Evolutionary conservation across 2,329 filamentous ascomycete species (phyloP).

Genomic region (Aspergillus hiratsukae): DNA sequence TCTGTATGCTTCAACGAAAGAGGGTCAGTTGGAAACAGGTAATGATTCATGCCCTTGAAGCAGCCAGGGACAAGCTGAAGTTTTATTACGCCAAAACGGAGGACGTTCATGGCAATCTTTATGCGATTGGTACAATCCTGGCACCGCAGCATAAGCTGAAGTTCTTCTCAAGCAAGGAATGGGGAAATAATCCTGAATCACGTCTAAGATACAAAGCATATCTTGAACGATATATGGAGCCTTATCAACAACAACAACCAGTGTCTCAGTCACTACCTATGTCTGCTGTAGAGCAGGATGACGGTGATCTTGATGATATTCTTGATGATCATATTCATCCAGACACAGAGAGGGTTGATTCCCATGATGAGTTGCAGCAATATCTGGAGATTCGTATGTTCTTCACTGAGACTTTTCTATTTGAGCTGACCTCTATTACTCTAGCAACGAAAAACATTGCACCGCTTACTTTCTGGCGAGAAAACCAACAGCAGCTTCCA

Average conservation of each 20-base stretch:
- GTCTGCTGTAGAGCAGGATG: no score
- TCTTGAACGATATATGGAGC: neutral
- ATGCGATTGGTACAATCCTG: constrained; percentile 11
- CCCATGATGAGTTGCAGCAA: constrained; percentile 3
- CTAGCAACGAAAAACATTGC: no score
- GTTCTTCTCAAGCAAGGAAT: constrained; percentile 12
- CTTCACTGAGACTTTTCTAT: constrained; percentile 12
- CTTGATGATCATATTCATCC: neutral
- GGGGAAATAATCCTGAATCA: neutral
- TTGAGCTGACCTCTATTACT: no score
- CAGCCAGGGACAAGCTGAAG: constrained; percentile 6
- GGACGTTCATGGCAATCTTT: constrained; percentile 6
- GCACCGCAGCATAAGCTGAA: constrained; percentile 7
- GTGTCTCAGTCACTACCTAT: no score
- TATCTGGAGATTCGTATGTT: constrained; percentile 9
- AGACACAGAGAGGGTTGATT: neutral
- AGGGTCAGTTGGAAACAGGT: constrained; percentile 10
- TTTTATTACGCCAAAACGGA: constrained; percentile 9
- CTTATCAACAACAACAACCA: neutral
- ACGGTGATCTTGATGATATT: no score
- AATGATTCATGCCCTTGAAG: constrained; percentile 7
- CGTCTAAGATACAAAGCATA: constrained; percentile 1
- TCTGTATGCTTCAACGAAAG: constrained; percentile 7
- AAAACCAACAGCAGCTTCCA: no score
- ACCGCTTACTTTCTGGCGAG: neutral